phyloP scores from a whole-genome alignment of 352 stramenopile genomes.

The Phytophthora pluvialis region DNA sequence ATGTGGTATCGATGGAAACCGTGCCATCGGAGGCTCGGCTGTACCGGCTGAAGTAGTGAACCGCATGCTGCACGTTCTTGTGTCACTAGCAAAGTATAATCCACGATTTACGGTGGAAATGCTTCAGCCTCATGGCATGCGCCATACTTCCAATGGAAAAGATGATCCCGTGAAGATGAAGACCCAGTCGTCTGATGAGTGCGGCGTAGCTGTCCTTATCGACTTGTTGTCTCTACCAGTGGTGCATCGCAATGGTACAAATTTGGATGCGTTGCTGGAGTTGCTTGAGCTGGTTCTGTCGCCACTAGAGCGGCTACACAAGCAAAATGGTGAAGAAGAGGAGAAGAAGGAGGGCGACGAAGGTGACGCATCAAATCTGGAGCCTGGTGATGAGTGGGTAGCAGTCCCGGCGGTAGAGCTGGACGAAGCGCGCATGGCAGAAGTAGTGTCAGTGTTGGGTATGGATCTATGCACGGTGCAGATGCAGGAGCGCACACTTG shows the following conservation, averaged over 20 bases:
- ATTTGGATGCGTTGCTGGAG: constrained; percentile 93
- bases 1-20: constrained; percentile 44
- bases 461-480: constrained; percentile 81
- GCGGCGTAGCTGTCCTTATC: constrained; percentile 75
- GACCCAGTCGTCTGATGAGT: constrained; percentile 28
- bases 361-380: constrained; percentile 12
- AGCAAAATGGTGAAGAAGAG: constrained; percentile 51
- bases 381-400: constrained; percentile 66
- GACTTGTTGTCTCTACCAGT: constrained; percentile 89
- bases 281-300: constrained; percentile 91
- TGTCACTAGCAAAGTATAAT: constrained; percentile 92
- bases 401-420: constrained; percentile 69
- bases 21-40: constrained; percentile 24
- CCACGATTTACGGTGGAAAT: constrained; percentile 91
- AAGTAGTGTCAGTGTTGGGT: constrained; percentile 73
- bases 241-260: constrained; percentile 90
- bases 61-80: constrained; percentile 88
- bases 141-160: constrained; percentile 25
- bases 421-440: constrained; percentile 53
- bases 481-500: constrained; percentile 86
- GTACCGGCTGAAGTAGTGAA: constrained; percentile 89
- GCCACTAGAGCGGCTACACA: constrained; percentile 81
- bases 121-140: constrained; percentile 72
- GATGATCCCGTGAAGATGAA: constrained; percentile 25
- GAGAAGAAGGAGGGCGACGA: constrained; percentile 54